A percentile compares a stretch with the other conserved stretches of the same genome.
phyloP scores from a whole-genome alignment of 2,329 filamentous ascomycete genomes.

The Tolypocladium cylindrosporum region DNA sequence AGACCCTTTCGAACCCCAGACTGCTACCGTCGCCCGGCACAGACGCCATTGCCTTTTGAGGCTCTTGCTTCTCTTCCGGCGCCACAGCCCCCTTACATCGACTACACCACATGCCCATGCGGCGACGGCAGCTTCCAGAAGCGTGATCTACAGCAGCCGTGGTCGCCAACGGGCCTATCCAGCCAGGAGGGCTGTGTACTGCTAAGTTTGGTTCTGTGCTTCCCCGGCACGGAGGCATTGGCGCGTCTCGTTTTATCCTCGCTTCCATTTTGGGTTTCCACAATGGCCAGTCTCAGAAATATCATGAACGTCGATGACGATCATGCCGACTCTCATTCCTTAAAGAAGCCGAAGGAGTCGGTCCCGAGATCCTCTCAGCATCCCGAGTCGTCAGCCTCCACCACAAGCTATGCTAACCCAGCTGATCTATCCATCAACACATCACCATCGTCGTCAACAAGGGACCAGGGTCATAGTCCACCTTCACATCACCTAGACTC shows the following conservation, averaged over 20 bases:
- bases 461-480: conserved; percentile 24
- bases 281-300: conserved; percentile 45
- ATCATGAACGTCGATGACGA: conserved; percentile 49
- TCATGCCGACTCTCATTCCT: conserved; percentile 27
- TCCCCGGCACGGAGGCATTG: conserved; percentile 14
- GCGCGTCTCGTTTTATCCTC: conserved; percentile 18
- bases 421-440: conserved; percentile 19
- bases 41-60: conserved; percentile 1
- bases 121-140: conserved; percentile 19
- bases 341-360: conserved; percentile 35
- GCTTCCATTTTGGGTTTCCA: conserved; percentile 30
- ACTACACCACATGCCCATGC: conserved; percentile 9
- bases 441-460: conserved; percentile 20
- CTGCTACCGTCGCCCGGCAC: not conserved
- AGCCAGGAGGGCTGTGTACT: conserved; percentile 34
- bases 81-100: conserved; percentile 9
- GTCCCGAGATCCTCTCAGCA: conserved; percentile 21
- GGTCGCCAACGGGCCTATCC: conserved; percentile 14
- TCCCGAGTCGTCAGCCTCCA: conserved; percentile 23
- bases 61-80: conserved; percentile 7
- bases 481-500: conserved; percentile 17
- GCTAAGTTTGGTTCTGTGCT: conserved; percentile 30
- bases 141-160: conserved; percentile 18
- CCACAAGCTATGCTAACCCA: conserved; percentile 28
- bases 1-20: conserved; percentile 1